A percentile compares a stretch with the other conserved stretches of the same genome.
phyloP scores from a whole-genome alignment of 345 rosid species.

The Zanthoxylum bungeanum region DNA sequence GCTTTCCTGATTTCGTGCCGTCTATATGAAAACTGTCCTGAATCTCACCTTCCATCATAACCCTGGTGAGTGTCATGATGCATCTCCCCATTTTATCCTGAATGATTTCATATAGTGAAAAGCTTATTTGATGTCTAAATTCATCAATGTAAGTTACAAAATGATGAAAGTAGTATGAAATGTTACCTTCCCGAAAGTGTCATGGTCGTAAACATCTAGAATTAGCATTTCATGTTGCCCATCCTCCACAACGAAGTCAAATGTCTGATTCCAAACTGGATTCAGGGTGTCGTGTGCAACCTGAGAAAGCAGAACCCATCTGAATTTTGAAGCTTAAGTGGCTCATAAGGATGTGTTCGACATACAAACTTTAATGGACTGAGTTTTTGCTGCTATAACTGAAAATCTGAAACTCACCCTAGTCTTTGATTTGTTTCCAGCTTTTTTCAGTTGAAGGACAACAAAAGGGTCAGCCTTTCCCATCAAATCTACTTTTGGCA shows the following conservation, averaged over 20 bases:
- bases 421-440: slow-evolving; percentile 60
- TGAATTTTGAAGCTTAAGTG: too few species aligned
- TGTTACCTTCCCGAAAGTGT: too few species aligned
- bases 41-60: slow-evolving; percentile 69
- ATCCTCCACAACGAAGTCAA: slow-evolving; percentile 93
- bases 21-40: slow-evolving; percentile 55
- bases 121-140: neutral
- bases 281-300: slow-evolving; percentile 72
- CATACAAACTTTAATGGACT: neutral
- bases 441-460: slow-evolving; percentile 72
- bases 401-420: slow-evolving; percentile 43
- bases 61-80: slow-evolving; percentile 83
- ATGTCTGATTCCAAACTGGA: slow-evolving; percentile 96
- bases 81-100: slow-evolving; percentile 82
- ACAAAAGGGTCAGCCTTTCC: slow-evolving; percentile 89
- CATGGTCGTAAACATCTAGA: slow-evolving; percentile 78
- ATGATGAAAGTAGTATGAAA: too few species aligned
- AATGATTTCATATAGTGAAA: slow-evolving; percentile 14
- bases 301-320: slow-evolving; percentile 38
- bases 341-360: too few species aligned
- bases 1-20: slow-evolving; percentile 66
- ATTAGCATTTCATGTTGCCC: slow-evolving; percentile 80
- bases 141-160: neutral
- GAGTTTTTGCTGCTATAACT: neutral
- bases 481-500: slow-evolving; percentile 70